Percentiles rank a stretch among this genome's conserved stretches.
These are phyloP conservation scores for Physcomitrium patens DNA, from an alignment of 225 moss, liverwort and hornwort genomes.

Conservation along the genomic window DNA sequence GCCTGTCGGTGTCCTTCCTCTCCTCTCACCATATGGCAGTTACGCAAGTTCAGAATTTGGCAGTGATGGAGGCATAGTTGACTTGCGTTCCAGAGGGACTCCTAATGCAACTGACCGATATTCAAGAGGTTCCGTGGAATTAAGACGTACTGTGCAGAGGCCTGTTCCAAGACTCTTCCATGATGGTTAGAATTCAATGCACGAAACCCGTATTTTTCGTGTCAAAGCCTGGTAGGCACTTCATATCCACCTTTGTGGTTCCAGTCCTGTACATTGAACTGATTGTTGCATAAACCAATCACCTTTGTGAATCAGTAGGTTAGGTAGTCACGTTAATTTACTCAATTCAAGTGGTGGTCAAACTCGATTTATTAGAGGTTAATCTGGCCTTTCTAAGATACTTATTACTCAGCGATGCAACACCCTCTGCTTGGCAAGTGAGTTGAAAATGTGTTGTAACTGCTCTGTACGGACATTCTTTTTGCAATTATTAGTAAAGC, in stretches of 20 bases:
- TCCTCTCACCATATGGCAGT: conserved; percentile 70
- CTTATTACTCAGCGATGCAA: too few relatives aligned
- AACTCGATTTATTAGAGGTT: too few relatives aligned
- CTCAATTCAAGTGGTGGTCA: too few relatives aligned
- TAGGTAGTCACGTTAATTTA: too few relatives aligned
- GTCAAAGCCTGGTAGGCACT: too few relatives aligned
- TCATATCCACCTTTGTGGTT: neutral
- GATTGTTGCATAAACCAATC: too few relatives aligned
- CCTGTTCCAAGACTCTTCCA: conserved; percentile 34
- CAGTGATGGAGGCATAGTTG: conserved; percentile 67
- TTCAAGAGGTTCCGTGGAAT: conserved; percentile 49
- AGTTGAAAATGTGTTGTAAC: too few relatives aligned
- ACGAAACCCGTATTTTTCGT: neutral
- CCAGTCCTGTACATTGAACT: neutral
- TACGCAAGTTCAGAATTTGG: conserved; percentile 86
- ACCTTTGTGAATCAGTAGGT: neutral
- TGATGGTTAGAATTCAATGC: conserved; percentile 34
- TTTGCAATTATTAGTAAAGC: too few relatives aligned
- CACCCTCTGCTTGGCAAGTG: too few relatives aligned
- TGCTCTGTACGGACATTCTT: too few relatives aligned
- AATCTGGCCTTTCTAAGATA: too few relatives aligned
- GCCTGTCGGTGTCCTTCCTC: conserved; percentile 60
- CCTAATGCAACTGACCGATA: conserved; percentile 43
- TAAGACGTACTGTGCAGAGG: conserved; percentile 47
- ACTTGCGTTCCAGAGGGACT: conserved; percentile 44